These are phyloP conservation scores for Lotmaria passim DNA, from an alignment of 208 protist species.

Conservation along the genomic window DNA sequence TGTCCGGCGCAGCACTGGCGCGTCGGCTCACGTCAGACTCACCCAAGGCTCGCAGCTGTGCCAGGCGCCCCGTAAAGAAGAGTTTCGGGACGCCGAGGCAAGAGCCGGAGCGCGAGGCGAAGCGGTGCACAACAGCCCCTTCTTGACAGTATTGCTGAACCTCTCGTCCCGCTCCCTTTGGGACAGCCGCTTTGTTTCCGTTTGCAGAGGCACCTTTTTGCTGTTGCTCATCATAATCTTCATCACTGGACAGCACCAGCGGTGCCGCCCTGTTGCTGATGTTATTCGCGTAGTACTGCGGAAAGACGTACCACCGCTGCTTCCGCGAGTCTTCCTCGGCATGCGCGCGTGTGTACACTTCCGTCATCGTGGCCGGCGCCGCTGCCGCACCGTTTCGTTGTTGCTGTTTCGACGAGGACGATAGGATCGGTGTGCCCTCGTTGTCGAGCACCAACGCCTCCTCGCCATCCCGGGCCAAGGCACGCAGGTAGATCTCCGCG, in stretches of 20 bases:
- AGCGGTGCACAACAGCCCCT: neutral
- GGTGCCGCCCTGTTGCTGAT: too few species aligned
- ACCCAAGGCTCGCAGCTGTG: conserved; percentile 17
- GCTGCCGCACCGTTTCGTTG: neutral
- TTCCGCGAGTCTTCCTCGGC: conserved; percentile 9
- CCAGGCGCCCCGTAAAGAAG: conserved; percentile 37
- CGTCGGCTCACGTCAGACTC: conserved; percentile 10
- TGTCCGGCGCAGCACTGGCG: neutral
- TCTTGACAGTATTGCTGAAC: too few species aligned
- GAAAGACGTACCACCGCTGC: conserved; percentile 42
- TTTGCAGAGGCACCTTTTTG: neutral
- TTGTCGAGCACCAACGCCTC: conserved; percentile 26
- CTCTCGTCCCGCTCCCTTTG: neutral
- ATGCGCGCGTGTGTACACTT: conserved; percentile 15
- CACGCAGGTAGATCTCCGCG: conserved; percentile 49
- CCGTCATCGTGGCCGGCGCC: neutral
- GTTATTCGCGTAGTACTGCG: conserved; percentile 34
- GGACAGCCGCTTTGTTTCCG: too few species aligned
- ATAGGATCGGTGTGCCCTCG: neutral
- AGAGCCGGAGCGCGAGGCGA: neutral
- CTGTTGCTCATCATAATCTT: too few species aligned
- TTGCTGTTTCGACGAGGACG: neutral
- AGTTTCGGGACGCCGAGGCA: conserved; percentile 30
- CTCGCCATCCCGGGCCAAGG: conserved; percentile 40
- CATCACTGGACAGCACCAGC: too few species aligned